These are phyloP conservation scores for Trifolium pratense DNA, from an alignment of 306 rosid species.

Conservation along the genomic window DNA sequence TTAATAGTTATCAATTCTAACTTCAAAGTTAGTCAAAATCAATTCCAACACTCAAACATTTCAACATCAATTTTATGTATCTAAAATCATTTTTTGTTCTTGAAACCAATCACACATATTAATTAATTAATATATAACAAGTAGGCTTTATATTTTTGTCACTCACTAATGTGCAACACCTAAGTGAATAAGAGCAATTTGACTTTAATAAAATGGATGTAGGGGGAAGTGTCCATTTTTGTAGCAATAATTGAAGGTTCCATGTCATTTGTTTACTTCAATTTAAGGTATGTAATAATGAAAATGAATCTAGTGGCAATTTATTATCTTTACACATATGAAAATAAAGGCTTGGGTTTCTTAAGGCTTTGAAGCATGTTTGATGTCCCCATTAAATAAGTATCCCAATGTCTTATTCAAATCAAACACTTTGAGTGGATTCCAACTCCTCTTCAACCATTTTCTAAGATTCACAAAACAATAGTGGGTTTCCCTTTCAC, in stretches of 20 bases:
- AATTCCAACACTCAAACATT: too few relatives aligned
- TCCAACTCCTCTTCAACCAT: slow-evolving; percentile 96
- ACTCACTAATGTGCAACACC: background rate
- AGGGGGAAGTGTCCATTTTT: slow-evolving; percentile 35
- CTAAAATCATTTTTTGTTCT: too few relatives aligned
- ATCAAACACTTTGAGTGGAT: slow-evolving; percentile 81
- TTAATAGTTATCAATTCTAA: too few relatives aligned
- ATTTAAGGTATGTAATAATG: slow-evolving; percentile 60
- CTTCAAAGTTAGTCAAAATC: too few relatives aligned
- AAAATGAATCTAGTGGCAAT: slow-evolving; percentile 57
- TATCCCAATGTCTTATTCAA: slow-evolving; percentile 59
- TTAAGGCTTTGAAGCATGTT: slow-evolving; percentile 53
- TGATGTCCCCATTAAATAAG: slow-evolving; percentile 56
- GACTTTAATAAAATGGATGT: slow-evolving; percentile 29
- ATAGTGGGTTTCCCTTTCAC: slow-evolving; percentile 92
- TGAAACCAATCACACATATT: too few relatives aligned
- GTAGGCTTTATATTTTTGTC: background rate
- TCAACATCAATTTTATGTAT: too few relatives aligned
- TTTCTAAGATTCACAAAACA: slow-evolving; percentile 44
- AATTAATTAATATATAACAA: background rate
- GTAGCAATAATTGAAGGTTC: slow-evolving; percentile 59
- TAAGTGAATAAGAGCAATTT: slow-evolving; percentile 17
- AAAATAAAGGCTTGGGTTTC: slow-evolving; percentile 48
- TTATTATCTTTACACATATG: slow-evolving; percentile 65
- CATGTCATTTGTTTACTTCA: slow-evolving; percentile 43